phyloP scores from a whole-genome alignment of 2,329 filamentous ascomycete genomes.

The Penicillium psychrosexuale region DNA sequence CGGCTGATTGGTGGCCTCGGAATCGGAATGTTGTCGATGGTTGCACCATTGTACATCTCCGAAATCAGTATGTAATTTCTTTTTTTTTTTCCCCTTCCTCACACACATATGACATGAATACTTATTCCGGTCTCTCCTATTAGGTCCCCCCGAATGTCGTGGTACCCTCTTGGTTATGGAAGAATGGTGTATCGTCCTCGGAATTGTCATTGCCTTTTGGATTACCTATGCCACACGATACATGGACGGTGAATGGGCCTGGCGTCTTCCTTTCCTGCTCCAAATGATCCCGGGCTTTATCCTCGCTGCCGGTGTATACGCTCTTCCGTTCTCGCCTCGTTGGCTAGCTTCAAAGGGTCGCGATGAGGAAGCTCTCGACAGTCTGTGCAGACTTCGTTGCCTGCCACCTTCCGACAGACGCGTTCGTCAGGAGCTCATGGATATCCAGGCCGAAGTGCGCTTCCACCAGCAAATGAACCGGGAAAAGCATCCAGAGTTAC shows the following conservation, averaged over 20 bases:
- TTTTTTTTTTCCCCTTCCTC: neutral
- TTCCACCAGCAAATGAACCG: slow-evolving; percentile 49
- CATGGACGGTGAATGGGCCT: slow-evolving; percentile 47
- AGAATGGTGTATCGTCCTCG: slow-evolving; percentile 42
- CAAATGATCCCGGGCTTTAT: slow-evolving; percentile 45
- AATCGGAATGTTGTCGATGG: slow-evolving; percentile 51
- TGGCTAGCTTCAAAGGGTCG: slow-evolving; percentile 51
- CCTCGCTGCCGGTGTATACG: slow-evolving; percentile 37
- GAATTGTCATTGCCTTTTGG: slow-evolving; percentile 45
- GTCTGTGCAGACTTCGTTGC: slow-evolving; percentile 50
- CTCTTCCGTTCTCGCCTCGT: slow-evolving; percentile 56
- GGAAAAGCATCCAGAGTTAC: slow-evolving; percentile 40
- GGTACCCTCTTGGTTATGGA: slow-evolving; percentile 46
- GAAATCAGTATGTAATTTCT: slow-evolving; percentile 42
- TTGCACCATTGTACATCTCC: slow-evolving; percentile 53
- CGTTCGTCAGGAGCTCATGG: slow-evolving; percentile 51
- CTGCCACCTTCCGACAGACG: slow-evolving; percentile 50
- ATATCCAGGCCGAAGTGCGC: slow-evolving; percentile 53
- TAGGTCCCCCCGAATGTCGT: slow-evolving; percentile 47
- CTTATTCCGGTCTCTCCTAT: neutral
- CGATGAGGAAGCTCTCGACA: slow-evolving; percentile 49
- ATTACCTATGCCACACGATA: slow-evolving; percentile 45
- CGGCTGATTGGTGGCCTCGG: slow-evolving; percentile 52
- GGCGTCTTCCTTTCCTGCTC: slow-evolving; percentile 48
- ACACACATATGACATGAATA: neutral